Percentiles rank a stretch among this genome's conserved stretches.
These are phyloP conservation scores for Carex scoparia DNA, from an alignment of 176 grass and related monocot genomes.

Conservation along the genomic window DNA sequence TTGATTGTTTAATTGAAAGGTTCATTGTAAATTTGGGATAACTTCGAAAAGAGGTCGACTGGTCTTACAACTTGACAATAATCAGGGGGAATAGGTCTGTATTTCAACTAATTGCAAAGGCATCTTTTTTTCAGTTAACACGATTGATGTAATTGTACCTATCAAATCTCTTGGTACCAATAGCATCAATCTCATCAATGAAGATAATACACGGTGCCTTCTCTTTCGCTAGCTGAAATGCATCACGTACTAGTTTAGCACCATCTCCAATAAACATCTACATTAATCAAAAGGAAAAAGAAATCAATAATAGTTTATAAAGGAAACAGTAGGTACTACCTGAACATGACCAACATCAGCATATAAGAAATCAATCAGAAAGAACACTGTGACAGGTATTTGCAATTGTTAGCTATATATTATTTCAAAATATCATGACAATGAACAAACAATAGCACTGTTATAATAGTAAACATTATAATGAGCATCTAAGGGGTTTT, in stretches of 20 bases:
- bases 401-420: not conserved
- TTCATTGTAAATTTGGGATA: not conserved
- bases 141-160: slow-evolving; percentile 32
- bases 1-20: not conserved
- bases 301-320: slow-evolving; percentile 17
- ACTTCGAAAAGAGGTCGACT: not conserved
- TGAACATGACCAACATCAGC: not conserved
- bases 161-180: slow-evolving; percentile 85
- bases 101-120: not conserved
- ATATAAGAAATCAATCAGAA: not conserved
- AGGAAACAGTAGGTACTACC: not conserved
- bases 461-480: not conserved
- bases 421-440: not conserved
- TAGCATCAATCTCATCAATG: slow-evolving; percentile 93
- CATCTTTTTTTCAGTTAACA: not conserved
- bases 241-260: slow-evolving; percentile 87
- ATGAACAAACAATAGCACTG: not conserved
- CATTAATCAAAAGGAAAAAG: slow-evolving; percentile 1
- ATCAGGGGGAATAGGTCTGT: not conserved
- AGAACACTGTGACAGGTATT: not conserved
- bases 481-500: too few relatives aligned
- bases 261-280: slow-evolving; percentile 98
- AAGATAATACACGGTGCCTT: slow-evolving; percentile 94
- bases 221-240: slow-evolving; percentile 88
- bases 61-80: not conserved